Evolutionary conservation across 768 basidiomycete genomes (phyloP).

Genomic region (Leccinum imitatum): DNA sequence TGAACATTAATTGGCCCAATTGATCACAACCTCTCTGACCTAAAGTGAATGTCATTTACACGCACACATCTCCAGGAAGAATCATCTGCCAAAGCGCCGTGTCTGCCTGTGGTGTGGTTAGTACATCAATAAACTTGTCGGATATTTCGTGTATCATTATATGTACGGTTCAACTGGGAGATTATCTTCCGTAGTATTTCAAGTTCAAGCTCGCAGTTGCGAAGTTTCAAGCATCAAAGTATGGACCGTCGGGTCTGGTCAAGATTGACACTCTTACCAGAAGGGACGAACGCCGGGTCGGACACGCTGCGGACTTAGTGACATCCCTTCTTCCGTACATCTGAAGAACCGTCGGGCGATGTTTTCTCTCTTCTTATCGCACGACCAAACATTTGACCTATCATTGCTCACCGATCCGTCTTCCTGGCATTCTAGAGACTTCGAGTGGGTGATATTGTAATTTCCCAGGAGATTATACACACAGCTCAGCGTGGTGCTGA

Average conservation of each 20-base stretch:
- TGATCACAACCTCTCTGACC: too few species aligned
- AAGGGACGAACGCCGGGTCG: too few species aligned
- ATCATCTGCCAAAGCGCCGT: conserved; percentile 15
- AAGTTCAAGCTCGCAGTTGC: background rate
- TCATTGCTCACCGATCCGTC: background rate
- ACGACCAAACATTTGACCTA: background rate
- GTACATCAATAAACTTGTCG: too few species aligned
- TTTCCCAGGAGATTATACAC: background rate
- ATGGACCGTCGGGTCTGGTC: background rate
- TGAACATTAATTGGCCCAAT: too few species aligned
- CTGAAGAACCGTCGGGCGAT: background rate
- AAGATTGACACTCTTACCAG: background rate
- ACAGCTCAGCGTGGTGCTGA: background rate
- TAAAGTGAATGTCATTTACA: background rate
- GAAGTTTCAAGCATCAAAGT: background rate
- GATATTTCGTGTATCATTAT: background rate
- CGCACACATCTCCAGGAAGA: conserved; percentile 10
- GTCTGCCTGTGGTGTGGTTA: conserved; percentile 1
- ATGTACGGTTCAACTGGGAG: too few species aligned
- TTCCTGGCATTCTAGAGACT: background rate
- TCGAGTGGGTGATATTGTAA: background rate
- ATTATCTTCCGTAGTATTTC: background rate
- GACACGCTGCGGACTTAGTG: background rate
- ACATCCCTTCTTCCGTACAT: background rate
- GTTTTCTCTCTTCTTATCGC: background rate